Evolutionary conservation across 2,329 filamentous ascomycete species (phyloP), one percentile per base, ranked within the genome.

Genomic region (Talaromyces sp.): DNA sequence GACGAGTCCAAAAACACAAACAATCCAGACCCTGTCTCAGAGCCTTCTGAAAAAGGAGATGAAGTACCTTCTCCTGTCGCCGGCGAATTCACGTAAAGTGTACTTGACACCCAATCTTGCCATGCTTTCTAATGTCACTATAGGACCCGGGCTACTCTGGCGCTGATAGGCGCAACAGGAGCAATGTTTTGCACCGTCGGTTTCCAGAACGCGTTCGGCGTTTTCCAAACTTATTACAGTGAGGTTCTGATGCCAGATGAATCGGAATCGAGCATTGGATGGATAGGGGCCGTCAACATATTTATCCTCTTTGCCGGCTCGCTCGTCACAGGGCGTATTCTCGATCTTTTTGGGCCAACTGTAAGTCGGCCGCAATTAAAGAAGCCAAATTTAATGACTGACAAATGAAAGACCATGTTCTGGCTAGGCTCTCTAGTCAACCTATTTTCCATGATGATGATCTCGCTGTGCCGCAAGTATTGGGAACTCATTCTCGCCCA

Each of bases 401-500:
- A 44, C n/a, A 31, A 6, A n/a, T 9, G 18, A 8, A 55, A 75
- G 72, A 16, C 71, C 1, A 64, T 75, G 58, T 60, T 75, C 6
- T 69, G 65, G 30, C 18, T 66, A 1, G 73, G 73, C 5, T 69
- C 70, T 1, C 7, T 72, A 6, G 68, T 67, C 5, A 69, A 62
- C 3, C 63, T 76, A 0, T 70, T 77, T 53, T 64, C 67, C 0
- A 56, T 76, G 1, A 73, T 78, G 71, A 75, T 78, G 72, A 71
- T 67, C 4, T 76, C 73, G 5, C 63, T 78, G 14, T 77, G 75
- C 64, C 64, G 66, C 1, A 59, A 73, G 30, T 73, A 74, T 55
- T 77, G 72, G 42, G 75, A 78, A 57, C 75, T 78, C 34, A 61
- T 78, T 3, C 74, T 78, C 10, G 72, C 73, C 1, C 76, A 78